These are phyloP conservation scores for Immersiporthe knoxdaviesiana DNA, from an alignment of 2,329 filamentous ascomycete genomes.

Conservation along the genomic window DNA sequence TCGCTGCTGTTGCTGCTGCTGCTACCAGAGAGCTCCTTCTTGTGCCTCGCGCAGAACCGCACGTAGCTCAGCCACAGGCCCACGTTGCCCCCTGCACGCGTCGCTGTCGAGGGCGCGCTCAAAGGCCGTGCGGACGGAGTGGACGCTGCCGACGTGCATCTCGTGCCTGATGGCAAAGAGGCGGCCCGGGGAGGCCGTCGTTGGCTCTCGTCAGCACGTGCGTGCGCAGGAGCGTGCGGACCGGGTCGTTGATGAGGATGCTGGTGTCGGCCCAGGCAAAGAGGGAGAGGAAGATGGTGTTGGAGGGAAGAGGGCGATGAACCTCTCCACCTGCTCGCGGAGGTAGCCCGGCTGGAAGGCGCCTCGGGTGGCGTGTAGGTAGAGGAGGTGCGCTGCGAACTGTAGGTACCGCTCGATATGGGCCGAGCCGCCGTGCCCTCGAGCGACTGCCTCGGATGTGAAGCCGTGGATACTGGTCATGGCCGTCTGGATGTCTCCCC, in stretches of 20 bases:
- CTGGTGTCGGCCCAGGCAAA: slow-evolving; percentile 75
- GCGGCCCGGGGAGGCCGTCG: slow-evolving; percentile 49
- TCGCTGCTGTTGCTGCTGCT: slow-evolving; percentile 28
- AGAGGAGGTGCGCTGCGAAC: slow-evolving; percentile 66
- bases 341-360: slow-evolving; percentile 71
- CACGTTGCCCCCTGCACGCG: slow-evolving; percentile 43
- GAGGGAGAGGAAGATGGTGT: slow-evolving; percentile 74
- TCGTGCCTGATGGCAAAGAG: slow-evolving; percentile 58
- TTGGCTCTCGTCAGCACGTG: slow-evolving; percentile 47
- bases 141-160: slow-evolving; percentile 48
- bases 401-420: slow-evolving; percentile 71
- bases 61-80: slow-evolving; percentile 56
- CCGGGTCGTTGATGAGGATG: slow-evolving; percentile 74
- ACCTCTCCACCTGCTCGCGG: slow-evolving; percentile 62
- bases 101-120: slow-evolving; percentile 53
- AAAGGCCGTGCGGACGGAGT: slow-evolving; percentile 55
- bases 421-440: slow-evolving; percentile 38
- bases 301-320: slow-evolving; percentile 71
- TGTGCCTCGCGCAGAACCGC: slow-evolving; percentile 46
- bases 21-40: slow-evolving; percentile 41
- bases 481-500: slow-evolving; percentile 58
- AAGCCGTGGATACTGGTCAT: slow-evolving; percentile 47
- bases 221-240: slow-evolving; percentile 66
- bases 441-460: slow-evolving; percentile 48
- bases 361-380: slow-evolving; percentile 60